Evolutionary conservation across 1,284 basidiomycete genomes (phyloP).

Genomic region (Calocybe gambosa): DNA sequence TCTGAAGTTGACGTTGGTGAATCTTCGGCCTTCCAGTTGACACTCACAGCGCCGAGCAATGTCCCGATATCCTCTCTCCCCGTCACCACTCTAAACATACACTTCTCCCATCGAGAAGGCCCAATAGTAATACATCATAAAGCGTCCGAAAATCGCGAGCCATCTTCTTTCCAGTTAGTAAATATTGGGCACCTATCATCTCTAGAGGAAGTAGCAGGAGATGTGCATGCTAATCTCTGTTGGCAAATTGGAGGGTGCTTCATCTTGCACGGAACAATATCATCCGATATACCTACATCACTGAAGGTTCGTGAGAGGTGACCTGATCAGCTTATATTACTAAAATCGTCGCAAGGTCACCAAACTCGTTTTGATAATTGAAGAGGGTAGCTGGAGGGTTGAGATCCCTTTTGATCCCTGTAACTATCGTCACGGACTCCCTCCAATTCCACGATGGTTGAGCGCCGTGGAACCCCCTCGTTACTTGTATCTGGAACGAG

Average conservation of each 20-base stretch:
- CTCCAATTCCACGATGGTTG: conserved; percentile 45
- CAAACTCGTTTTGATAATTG: conserved; percentile 44
- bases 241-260: conserved; percentile 50
- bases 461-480: conserved; percentile 41
- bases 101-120: conserved; percentile 42
- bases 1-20: conserved; percentile 56
- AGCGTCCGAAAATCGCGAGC: conserved; percentile 13
- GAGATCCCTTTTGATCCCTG: conserved; percentile 49
- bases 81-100: conserved; percentile 51
- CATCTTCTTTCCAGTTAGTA: conserved; percentile 28
- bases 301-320: conserved; percentile 38
- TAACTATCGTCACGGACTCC: conserved; percentile 26
- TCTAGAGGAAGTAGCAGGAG: conserved; percentile 17
- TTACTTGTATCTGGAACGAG: conserved; percentile 47
- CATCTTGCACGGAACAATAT: conserved; percentile 51
- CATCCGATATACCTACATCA: conserved; percentile 38
- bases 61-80: conserved; percentile 48
- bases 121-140: conserved; percentile 47
- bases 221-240: conserved; percentile 37
- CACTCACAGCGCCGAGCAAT: conserved; percentile 42
- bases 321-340: background rate
- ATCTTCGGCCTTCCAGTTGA: conserved; percentile 66
- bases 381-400: conserved; percentile 58
- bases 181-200: conserved; percentile 36
- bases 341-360: conserved; percentile 36